Evolutionary conservation across 306 rosid genomes (phyloP), one percentile per base, ranked within the genome.

Genomic region (Crotalaria pallida): DNA sequence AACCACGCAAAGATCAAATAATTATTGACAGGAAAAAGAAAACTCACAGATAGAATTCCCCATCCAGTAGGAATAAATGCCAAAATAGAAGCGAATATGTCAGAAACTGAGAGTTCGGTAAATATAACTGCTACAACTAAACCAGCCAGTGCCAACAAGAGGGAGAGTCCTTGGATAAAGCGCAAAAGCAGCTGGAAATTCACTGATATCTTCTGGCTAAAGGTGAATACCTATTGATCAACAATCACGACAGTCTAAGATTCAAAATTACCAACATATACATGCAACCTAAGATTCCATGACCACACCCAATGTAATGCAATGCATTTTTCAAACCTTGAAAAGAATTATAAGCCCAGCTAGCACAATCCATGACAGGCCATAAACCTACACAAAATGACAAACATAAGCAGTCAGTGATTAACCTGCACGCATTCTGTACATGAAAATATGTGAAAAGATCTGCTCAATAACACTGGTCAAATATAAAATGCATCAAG

Each of bases 51-150:
- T 18, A 94, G 85, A 69, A 94, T 71, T 83, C 92, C 97, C 99
- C 99, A 91, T 73, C 99, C 97, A 3, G 99, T 91, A 13, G 97
- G 96, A 72, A 94, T 22, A 79, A 94, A 94, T 16, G 92, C 99
- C 69, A 94, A 79, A 68, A 91, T 81, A 71, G 75, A 80, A 61
- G 99, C 97, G 77, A 94, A 87, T 69, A 94, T 29, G 71, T 94
- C 98, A 15, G 90, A 1, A 11, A 94, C 22, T 3, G 96, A 64
- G 73, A 94, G 81, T 0, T 80, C 13, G 0, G 96, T 81, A 7
- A 88, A 12, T 65, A 82, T 69, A 70, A 94, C 67, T 5, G 98
- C 98, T 11, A 90, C 89, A 0, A 49, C 78, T 48, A 91, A 21
- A 75, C 97, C 98, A 45, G 95, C 92, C 71, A 94, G 76, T 12